Evolutionary conservation across 352 stramenopile genomes (phyloP).

Genomic region (Globisporangium okanoganense): DNA sequence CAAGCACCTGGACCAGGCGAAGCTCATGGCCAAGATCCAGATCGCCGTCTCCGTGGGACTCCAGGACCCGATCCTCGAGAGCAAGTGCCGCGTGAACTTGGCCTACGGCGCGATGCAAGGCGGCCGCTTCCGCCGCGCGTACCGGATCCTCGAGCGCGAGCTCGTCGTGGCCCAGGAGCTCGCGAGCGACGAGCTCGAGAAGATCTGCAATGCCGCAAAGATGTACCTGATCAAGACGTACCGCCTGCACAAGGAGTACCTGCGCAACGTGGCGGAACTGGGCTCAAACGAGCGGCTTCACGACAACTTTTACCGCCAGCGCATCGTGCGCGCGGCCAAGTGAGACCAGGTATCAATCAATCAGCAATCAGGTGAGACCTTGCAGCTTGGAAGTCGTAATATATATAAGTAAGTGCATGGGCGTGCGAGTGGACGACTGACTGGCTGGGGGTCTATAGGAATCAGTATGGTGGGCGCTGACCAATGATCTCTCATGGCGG

Average conservation of each 20-base stretch:
- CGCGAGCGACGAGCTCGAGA: constrained; percentile 48
- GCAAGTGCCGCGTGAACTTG: constrained; percentile 80
- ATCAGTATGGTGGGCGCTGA: too few relatives aligned
- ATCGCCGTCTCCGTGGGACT: constrained; percentile 74
- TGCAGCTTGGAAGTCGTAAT: too few relatives aligned
- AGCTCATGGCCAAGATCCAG: constrained; percentile 71
- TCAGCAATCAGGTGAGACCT: not conserved
- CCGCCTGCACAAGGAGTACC: constrained; percentile 50
- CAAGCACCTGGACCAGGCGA: constrained; percentile 63
- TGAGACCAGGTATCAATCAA: constrained; percentile 17
- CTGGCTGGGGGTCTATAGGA: too few relatives aligned
- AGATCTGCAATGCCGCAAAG: constrained; percentile 53
- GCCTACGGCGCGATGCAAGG: constrained; percentile 76
- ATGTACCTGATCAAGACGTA: constrained; percentile 73
- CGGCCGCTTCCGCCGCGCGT: constrained; percentile 56
- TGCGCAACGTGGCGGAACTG: constrained; percentile 23
- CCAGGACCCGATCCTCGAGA: constrained; percentile 69
- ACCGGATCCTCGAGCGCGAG: constrained; percentile 48
- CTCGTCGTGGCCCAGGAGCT: constrained; percentile 38
- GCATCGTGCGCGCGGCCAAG: constrained; percentile 58
- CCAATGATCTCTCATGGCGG: too few relatives aligned
- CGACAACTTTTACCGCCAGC: constrained; percentile 82
- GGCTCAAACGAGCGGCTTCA: constrained; percentile 30
- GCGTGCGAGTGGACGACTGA: too few relatives aligned
- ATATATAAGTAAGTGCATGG: too few relatives aligned